phyloP scores from a whole-genome alignment of 2,329 filamentous ascomycete species.

The Trichoderma oligosporum region DNA sequence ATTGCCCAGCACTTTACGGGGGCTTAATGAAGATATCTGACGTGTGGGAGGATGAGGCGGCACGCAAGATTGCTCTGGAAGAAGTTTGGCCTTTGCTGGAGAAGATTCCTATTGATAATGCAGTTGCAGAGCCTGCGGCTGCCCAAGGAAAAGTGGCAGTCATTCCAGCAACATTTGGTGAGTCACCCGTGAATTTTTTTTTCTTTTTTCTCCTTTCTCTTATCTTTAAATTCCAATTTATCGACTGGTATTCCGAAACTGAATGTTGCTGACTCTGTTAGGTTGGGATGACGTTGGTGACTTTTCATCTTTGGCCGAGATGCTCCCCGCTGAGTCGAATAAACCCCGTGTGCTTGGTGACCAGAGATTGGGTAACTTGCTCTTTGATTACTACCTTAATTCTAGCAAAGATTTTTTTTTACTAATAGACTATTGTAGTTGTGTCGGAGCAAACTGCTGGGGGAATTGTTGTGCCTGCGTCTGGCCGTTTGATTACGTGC shows the following conservation, averaged over 20 bases:
- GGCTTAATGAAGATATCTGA: constrained; percentile 25
- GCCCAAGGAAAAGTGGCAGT: constrained; percentile 28
- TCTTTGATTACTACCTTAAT: neutral
- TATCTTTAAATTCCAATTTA: no score
- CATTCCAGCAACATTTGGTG: constrained; percentile 28
- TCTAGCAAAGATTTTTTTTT: rapidly evolving
- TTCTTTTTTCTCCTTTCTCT: no score
- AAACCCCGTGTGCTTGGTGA: constrained; percentile 26
- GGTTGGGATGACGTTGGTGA: constrained; percentile 30
- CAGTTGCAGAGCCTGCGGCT: constrained; percentile 29
- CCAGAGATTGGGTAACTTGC: constrained; percentile 23
- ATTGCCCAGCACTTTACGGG: constrained; percentile 25
- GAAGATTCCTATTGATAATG: constrained; percentile 29
- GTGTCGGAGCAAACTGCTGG: constrained; percentile 28
- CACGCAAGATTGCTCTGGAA: constrained; percentile 23
- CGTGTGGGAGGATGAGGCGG: constrained; percentile 26
- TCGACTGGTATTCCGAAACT: neutral
- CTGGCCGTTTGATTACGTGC: constrained; percentile 27
- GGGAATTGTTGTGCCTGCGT: constrained; percentile 27
- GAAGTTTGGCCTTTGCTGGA: constrained; percentile 27
- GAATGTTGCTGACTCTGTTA: constrained; percentile 10
- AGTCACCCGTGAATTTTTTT: no score
- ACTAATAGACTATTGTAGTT: constrained; percentile 15
- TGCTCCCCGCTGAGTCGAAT: constrained; percentile 28
- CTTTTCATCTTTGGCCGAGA: constrained; percentile 28